Conservation (phyloP, 805 yeast genomes). For the Lipomyces yamadae region DNA sequence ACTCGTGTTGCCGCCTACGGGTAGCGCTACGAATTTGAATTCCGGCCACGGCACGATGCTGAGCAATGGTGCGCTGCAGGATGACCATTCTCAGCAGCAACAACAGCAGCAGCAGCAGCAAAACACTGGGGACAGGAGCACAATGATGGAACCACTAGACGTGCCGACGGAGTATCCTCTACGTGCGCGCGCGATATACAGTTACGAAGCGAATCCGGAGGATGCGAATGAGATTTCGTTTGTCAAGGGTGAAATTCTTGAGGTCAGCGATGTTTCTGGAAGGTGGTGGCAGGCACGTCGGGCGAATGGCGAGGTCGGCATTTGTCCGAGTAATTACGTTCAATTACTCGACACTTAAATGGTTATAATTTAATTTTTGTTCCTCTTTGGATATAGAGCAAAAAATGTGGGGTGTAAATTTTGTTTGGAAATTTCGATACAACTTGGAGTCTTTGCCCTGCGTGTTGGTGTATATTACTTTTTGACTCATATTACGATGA, state of each 20-base stretch:
- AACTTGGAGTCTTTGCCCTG: background rate
- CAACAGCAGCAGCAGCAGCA: constrained; percentile 8
- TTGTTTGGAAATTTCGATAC: too few relatives aligned
- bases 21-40: constrained; percentile 7
- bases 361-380: background rate
- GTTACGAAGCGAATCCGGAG: constrained; percentile 86
- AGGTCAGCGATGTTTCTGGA: constrained; percentile 89
- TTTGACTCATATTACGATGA: too few relatives aligned
- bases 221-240: constrained; percentile 93
- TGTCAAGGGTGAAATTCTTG: constrained; percentile 86
- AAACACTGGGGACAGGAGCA: constrained; percentile 27
- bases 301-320: constrained; percentile 89
- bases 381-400: background rate
- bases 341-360: constrained; percentile 22
- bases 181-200: constrained; percentile 82
- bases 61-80: constrained; percentile 5
- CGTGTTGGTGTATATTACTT: background rate
- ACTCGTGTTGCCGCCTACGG: constrained; percentile 2
- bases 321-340: constrained; percentile 94
- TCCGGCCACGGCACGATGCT: constrained; percentile 18
- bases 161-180: constrained; percentile 66
- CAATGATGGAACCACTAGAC: constrained; percentile 38
- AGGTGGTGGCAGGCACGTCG: constrained; percentile 99
- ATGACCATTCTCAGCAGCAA: constrained; percentile 3
- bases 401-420: too few relatives aligned